These are phyloP conservation scores for Flaveria trinervia DNA, from an alignment of 129 eudicot species.

Conservation along the genomic window DNA sequence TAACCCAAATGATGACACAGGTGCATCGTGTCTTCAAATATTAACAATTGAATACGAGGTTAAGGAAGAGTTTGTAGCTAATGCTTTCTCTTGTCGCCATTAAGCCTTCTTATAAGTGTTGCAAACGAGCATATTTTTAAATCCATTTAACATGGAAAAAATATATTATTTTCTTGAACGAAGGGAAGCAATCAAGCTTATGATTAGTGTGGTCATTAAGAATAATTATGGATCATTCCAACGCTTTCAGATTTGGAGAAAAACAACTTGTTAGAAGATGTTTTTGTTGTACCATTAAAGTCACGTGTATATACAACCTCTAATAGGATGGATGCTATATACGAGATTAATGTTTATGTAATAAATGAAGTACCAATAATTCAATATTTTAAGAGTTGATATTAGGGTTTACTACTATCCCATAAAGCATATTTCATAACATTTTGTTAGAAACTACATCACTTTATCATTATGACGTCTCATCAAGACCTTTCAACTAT, in stretches of 20 bases:
- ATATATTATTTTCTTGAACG: no score
- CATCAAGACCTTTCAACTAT: no score
- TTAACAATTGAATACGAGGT: slow-evolving; percentile 49
- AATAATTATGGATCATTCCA: not conserved
- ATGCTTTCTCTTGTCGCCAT: slow-evolving; percentile 44
- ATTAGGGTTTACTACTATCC: no score
- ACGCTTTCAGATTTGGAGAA: not conserved
- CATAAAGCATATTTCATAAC: no score
- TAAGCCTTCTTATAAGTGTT: slow-evolving; percentile 41
- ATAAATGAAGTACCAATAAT: no score
- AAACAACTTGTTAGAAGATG: not conserved
- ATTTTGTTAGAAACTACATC: no score
- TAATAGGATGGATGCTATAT: no score
- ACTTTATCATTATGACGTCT: no score
- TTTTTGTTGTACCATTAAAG: not conserved
- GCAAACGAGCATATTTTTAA: slow-evolving; percentile 37
- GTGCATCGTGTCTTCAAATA: slow-evolving; percentile 49
- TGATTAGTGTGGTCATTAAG: not conserved
- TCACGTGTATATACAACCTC: no score
- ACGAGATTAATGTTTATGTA: no score
- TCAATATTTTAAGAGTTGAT: no score
- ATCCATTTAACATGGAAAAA: slow-evolving; percentile 10
- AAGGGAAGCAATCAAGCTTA: not conserved
- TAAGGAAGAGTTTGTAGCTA: slow-evolving; percentile 53
- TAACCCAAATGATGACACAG: slow-evolving; percentile 23